Evolutionary conservation across 2,329 filamentous ascomycete genomes (phyloP), one percentile per base, ranked within the genome.

Genomic region (Trichoderma koningii): DNA sequence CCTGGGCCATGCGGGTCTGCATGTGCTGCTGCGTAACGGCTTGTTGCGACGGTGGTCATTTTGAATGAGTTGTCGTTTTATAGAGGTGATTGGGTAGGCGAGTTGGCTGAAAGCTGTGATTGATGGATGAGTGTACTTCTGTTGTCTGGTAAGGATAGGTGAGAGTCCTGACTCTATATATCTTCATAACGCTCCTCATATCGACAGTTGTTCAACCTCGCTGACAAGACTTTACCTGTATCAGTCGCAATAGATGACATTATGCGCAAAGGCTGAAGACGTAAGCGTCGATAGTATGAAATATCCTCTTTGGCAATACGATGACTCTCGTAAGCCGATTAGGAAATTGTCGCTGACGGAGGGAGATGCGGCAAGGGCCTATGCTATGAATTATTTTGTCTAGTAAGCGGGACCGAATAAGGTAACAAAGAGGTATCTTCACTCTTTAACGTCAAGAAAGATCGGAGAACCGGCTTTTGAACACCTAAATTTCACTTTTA

Each of bases 11-110:
- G 64, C 5, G 69, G 61, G 6, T 69, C 69, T 17, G 62, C 64
- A 85, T 87, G 66, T 30, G 65, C 63, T 38, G 56, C 63, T 14
- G 67, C 64, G 61, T 69, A 70, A 17, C 59, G 59, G 14, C 48
- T 62, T 3, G 48, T 28, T 53, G 48, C 48, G 10, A 53, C 15
- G 7, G 59, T 52, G 12, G 47, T 52, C 45, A 62, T 62, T 19
- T 5, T 21, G 17, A 1, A 34, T n/a, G 23, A 34, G 26, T 3
- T 1, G 2, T 12, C 14, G 34, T 19, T 34, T 4, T 9, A 62
- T 23, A 38, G n/a, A 34, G 5, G 17, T 45, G 6, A 1, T 14
- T 14, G 19, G 30, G 10, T 41, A n/a, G 34, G 12, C 2, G 3
- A 28, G 14, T 28, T 38, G 10, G 1, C 28, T 19, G 7, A 2